Evolutionary conservation across 441 rosid genomes (phyloP), one percentile per base, ranked within the genome.

Genomic region (Croton setiger): DNA sequence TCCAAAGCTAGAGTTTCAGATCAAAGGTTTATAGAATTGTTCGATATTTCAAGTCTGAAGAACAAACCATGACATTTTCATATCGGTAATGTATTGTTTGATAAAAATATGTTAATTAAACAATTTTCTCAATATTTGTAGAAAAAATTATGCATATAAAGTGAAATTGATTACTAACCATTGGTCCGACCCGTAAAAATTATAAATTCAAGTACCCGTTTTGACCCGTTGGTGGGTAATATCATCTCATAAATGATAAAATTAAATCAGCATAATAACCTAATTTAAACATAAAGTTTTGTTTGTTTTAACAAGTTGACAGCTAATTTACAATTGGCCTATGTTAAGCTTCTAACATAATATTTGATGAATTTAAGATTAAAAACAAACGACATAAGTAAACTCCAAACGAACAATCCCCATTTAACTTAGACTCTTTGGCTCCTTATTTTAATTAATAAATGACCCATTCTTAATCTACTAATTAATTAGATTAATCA

Each of bases 1-100:
- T 21, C 60, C 47, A 93, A 91, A 73, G 80, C 86, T 70, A 83
- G 97, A 69, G 64, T 41, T 4, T 75, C 86, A 0, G 98, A 91
- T 71, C 60, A 85, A 64, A 77, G 57, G 60, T 93, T 91, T 63
- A 80, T 93, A 3, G 93, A 89, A 77, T 72, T 78, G 31, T 91
- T 93, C 5, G 88, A 91, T 36, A 72, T 81, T 43, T 45, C 66
- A 33, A 39, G 69, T 63, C 74, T 89, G 53, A 85, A 74, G 82
- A 76, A 81, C 56, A 71, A 70, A 1, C 82, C 87, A 41, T 80
- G 44, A 39, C 86, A 63, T 84, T 85, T 67, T 80, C 93, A 39
- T 80, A n/a, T n/a, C n/a, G n/a, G n/a, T n/a, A n/a, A n/a, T n/a
- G n/a, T n/a, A n/a, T n/a, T n/a, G n/a, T n/a, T n/a, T n/a, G n/a